Percentiles rank a stretch among this genome's conserved stretches.
phyloP scores from a whole-genome alignment of 2,329 filamentous ascomycete species.

The Plectosphaerella cucumerina region DNA sequence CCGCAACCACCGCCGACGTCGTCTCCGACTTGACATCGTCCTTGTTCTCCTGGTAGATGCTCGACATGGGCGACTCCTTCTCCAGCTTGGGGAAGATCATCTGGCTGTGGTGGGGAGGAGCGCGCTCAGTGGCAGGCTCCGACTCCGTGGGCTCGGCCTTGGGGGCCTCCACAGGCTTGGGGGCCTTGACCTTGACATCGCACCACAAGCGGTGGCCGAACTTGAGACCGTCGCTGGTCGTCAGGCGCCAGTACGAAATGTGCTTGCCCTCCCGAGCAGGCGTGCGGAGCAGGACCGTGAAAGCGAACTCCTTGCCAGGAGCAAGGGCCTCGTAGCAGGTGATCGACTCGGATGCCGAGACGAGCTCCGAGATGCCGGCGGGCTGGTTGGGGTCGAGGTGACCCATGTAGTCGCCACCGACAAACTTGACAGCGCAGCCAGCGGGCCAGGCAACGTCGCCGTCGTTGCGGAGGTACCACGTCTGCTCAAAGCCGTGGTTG shows the following conservation, averaged over 20 bases:
- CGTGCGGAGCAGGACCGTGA: constrained; percentile 81
- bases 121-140: constrained; percentile 18
- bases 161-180: constrained; percentile 27
- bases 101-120: constrained; percentile 41
- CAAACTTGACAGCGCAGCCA: constrained; percentile 85
- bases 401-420: constrained; percentile 95
- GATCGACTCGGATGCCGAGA: constrained; percentile 78
- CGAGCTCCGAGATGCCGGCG: constrained; percentile 71
- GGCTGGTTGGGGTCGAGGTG: constrained; percentile 78
- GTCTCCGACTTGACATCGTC: constrained; percentile 42
- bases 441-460: constrained; percentile 78
- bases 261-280: constrained; percentile 71
- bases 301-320: constrained; percentile 71
- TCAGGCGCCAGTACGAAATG: constrained; percentile 96
- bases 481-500: constrained; percentile 77
- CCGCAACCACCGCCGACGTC: constrained; percentile 48
- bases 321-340: constrained; percentile 64
- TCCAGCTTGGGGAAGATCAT: constrained; percentile 98
- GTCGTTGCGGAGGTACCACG: constrained; percentile 86
- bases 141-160: constrained; percentile 18
- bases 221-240: constrained; percentile 70
- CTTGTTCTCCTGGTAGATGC: constrained; percentile 59
- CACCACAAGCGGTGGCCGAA: constrained; percentile 97
- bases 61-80: constrained; percentile 83
- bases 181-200: constrained; percentile 67